Conservation (phyloP, 768 basidiomycete species). For the Termitomyces bulborhizus region DNA sequence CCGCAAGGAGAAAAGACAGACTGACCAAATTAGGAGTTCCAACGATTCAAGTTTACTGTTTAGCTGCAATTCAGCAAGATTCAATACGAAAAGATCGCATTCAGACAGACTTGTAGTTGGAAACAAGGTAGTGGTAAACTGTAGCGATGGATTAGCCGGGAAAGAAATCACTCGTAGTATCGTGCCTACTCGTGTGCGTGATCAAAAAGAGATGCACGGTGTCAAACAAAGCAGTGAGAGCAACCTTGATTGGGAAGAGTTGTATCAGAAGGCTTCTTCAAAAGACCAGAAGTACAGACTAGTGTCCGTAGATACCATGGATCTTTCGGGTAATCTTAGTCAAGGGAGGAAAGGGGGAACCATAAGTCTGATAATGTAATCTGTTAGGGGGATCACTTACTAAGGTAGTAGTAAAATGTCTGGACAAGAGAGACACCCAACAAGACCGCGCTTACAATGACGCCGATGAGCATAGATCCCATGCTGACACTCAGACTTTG, state of each 20-base stretch:
- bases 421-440: constrained; percentile 17
- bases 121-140: constrained; percentile 16
- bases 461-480: constrained; percentile 15
- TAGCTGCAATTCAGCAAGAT: background rate
- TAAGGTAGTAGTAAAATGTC: constrained; percentile 15
- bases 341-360: background rate
- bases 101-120: constrained; percentile 13
- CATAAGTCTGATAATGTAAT: background rate
- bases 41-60: constrained; percentile 20
- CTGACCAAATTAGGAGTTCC: constrained; percentile 21
- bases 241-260: constrained; percentile 25
- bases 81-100: background rate
- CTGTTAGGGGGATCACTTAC: background rate
- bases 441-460: constrained; percentile 15
- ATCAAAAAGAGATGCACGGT: constrained; percentile 43
- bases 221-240: constrained; percentile 34
- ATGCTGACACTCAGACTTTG: constrained; percentile 6
- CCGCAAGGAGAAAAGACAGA: background rate
- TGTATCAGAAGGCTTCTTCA: background rate
- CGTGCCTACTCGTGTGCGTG: constrained; percentile 34
- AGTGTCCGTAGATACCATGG: constrained; percentile 11
- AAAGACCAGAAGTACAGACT: background rate
- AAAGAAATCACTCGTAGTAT: background rate
- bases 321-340: constrained; percentile 15
- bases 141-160: background rate